Percentiles rank a stretch among this genome's conserved stretches.
Evolutionary conservation across 257 asterid genomes (phyloP).

Genomic region (Anisodus acutangulus): DNA sequence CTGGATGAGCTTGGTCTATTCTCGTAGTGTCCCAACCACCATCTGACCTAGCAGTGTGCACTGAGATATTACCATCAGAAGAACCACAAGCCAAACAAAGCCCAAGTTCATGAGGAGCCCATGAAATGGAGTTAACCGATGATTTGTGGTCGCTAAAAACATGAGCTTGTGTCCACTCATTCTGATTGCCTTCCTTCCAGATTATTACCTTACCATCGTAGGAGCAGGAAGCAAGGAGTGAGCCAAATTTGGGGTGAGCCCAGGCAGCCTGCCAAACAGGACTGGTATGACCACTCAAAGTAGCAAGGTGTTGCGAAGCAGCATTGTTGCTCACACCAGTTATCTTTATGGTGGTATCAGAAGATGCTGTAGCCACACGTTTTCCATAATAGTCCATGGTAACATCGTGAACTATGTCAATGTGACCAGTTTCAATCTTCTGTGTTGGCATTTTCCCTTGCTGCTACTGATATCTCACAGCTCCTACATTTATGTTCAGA

Average conservation of each 20-base stretch:
- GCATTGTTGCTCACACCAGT: constrained; percentile 71
- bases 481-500: constrained; percentile 20
- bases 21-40: constrained; percentile 84
- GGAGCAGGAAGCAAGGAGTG: constrained; percentile 84
- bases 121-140: constrained; percentile 87
- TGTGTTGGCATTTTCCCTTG: constrained; percentile 74
- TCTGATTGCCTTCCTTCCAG: constrained; percentile 89
- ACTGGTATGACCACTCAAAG: constrained; percentile 82
- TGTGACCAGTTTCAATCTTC: constrained; percentile 95
- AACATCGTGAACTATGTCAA: constrained; percentile 81
- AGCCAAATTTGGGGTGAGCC: constrained; percentile 97
- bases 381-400: constrained; percentile 95
- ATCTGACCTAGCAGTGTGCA: constrained; percentile 67
- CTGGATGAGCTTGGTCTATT: constrained; percentile 96
- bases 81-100: constrained; percentile 94
- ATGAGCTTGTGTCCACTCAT: constrained; percentile 81
- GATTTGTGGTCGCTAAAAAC: constrained; percentile 77
- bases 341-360: constrained; percentile 80
- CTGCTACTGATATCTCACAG: constrained; percentile 20
- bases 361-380: constrained; percentile 90
- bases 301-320: constrained; percentile 80
- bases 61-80: constrained; percentile 82
- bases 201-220: constrained; percentile 84
- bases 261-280: constrained; percentile 96
- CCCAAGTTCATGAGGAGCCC: constrained; percentile 96